Percentiles rank a stretch among this genome's conserved stretches.
These are phyloP conservation scores for Syzygium malaccense DNA, from an alignment of 441 rosid species.

Conservation along the genomic window DNA sequence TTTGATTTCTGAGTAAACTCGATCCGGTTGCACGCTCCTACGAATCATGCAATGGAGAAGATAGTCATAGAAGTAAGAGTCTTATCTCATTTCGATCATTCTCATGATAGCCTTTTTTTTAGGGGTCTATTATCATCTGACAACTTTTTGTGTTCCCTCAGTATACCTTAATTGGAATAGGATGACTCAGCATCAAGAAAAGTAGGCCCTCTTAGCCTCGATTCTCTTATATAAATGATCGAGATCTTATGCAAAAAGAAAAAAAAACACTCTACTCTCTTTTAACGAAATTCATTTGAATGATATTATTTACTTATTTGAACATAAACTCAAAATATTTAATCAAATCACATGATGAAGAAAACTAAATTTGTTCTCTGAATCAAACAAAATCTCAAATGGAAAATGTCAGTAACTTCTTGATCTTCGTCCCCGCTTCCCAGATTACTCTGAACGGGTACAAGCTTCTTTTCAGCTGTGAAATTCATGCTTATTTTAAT, in stretches of 20 bases:
- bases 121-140: background rate
- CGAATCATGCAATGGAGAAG: background rate
- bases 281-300: background rate
- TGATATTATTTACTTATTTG: background rate
- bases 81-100: background rate
- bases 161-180: background rate
- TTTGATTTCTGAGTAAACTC: too few species aligned
- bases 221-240: background rate
- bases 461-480: background rate
- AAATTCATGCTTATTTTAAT: background rate
- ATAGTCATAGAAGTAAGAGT: background rate
- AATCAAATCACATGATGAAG: background rate
- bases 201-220: background rate
- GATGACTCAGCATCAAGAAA: background rate
- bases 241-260: background rate
- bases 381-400: background rate
- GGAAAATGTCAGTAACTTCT: background rate
- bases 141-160: background rate
- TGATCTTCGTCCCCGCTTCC: background rate
- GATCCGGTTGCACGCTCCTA: too few species aligned
- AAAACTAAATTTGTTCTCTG: background rate
- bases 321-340: background rate
- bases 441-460: background rate
- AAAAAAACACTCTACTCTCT: background rate
- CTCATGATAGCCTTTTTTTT: accelerated